Percentiles rank a stretch among this genome's conserved stretches.
phyloP scores from a whole-genome alignment of 371 early-diverging fungal species.

The Zychaea mexicana region DNA sequence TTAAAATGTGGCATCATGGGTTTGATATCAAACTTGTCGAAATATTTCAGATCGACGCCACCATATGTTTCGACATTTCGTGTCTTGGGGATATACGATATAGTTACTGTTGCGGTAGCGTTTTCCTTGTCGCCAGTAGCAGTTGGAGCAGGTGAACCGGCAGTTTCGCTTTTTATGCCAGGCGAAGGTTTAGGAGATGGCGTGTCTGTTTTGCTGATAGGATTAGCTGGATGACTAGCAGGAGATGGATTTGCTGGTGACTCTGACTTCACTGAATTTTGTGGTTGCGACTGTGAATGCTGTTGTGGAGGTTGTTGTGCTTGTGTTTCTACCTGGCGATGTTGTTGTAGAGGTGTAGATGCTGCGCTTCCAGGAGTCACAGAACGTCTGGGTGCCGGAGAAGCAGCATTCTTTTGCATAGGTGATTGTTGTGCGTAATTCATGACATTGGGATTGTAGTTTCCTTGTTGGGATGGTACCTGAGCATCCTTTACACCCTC shows the following conservation, averaged over 20 bases:
- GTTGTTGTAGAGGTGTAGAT: slow-evolving; percentile 42
- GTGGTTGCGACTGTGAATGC: slow-evolving; percentile 1
- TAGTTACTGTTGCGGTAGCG: neutral
- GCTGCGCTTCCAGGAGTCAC: slow-evolving; percentile 34
- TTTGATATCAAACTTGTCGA: slow-evolving; percentile 61
- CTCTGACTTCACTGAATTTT: neutral
- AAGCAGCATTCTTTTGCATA: slow-evolving; percentile 26
- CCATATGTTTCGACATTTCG: slow-evolving; percentile 73
- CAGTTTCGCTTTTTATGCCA: slow-evolving; percentile 1
- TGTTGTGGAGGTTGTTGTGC: neutral
- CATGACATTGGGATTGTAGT: neutral
- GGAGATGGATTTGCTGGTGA: slow-evolving; percentile 8
- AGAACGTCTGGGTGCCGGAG: slow-evolving; percentile 33
- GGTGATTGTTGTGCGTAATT: slow-evolving; percentile 33
- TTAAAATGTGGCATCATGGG: slow-evolving; percentile 58
- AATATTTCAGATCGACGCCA: slow-evolving; percentile 71
- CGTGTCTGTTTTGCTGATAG: neutral
- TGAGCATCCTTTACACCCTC: neutral
- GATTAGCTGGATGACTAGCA: neutral
- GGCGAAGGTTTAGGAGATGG: slow-evolving; percentile 14
- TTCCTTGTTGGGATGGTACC: slow-evolving; percentile 9
- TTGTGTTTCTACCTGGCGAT: slow-evolving; percentile 22
- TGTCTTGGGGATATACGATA: slow-evolving; percentile 50
- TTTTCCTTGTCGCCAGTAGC: slow-evolving; percentile 1
- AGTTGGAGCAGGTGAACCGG: slow-evolving; percentile 11